Evolutionary conservation across 1,284 basidiomycete genomes (phyloP).

Genomic region (Abortiporus biennis): DNA sequence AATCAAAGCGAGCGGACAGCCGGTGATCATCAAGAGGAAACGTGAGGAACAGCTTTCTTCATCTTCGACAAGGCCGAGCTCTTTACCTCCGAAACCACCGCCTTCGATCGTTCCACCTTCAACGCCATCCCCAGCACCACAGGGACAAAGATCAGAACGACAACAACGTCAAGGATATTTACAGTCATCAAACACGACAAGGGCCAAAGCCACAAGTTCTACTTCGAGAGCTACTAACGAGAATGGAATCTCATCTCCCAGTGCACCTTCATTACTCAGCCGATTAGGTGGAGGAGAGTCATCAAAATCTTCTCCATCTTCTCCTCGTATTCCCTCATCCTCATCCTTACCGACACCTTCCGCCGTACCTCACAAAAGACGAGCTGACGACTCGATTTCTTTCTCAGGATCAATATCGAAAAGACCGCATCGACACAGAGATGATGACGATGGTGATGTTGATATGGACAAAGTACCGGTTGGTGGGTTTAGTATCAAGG

Average conservation of each 20-base stretch:
- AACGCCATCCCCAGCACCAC: not conserved
- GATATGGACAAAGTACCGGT: conserved; percentile 28
- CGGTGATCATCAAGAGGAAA: conserved; percentile 23
- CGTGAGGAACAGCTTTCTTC: conserved; percentile 14
- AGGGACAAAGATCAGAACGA: not conserved
- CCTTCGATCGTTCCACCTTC: conserved; percentile 1
- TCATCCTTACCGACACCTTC: too few species aligned
- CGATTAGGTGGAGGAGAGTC: conserved; percentile 2
- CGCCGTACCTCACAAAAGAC: too few species aligned
- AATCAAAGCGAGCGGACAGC: conserved; percentile 15
- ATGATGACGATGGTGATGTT: too few species aligned
- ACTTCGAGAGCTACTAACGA: not conserved
- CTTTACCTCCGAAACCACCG: conserved; percentile 6
- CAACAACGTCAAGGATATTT: not conserved
- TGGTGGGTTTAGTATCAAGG: conserved; percentile 47
- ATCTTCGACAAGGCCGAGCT: too few species aligned
- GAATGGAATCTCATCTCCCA: conserved; percentile 1
- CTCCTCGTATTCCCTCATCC: not conserved
- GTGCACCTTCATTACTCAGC: conserved; percentile 11
- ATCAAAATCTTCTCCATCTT: not conserved
- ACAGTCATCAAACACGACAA: not conserved
- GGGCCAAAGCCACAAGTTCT: not conserved
- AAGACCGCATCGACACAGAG: not conserved
- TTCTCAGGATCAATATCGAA: too few species aligned
- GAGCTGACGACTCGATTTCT: too few species aligned